phyloP scores from a whole-genome alignment of 2,329 filamentous ascomycete species.

The Paecilomyces niveus region DNA sequence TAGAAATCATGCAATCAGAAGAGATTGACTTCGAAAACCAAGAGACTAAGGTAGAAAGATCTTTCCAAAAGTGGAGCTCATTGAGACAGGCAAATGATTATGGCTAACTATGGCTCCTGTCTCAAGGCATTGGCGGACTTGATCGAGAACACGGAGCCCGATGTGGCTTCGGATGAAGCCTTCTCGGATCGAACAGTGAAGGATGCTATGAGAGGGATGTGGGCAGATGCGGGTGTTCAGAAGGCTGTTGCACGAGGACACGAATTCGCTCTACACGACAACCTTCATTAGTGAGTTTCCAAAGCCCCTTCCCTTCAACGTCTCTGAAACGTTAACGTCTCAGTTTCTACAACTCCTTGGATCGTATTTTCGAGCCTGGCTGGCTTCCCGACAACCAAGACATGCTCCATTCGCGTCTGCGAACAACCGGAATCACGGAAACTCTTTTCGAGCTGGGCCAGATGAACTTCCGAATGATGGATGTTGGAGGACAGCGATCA shows the following conservation, averaged over 20 bases:
- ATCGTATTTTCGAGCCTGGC: constrained; percentile 65
- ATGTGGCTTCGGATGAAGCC: constrained; percentile 73
- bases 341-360: constrained; percentile 77
- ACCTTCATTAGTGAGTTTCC: constrained; percentile 76
- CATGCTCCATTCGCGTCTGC: constrained; percentile 78
- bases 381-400: constrained; percentile 93
- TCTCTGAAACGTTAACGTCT: neutral
- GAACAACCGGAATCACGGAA: constrained; percentile 93
- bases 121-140: constrained; percentile 67
- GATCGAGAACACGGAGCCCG: constrained; percentile 65
- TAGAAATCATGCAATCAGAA: constrained; percentile 85
- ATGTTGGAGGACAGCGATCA: constrained; percentile 84
- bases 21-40: constrained; percentile 70
- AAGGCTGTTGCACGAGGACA: constrained; percentile 88
- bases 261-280: constrained; percentile 94
- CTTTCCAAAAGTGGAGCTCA: neutral
- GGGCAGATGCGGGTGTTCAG: constrained; percentile 77
- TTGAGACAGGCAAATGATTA: neutral
- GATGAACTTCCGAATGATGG: constrained; percentile 94
- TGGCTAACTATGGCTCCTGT: constrained; percentile 7
- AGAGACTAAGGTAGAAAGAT: constrained; percentile 63
- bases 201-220: constrained; percentile 73
- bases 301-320: neutral
- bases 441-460: constrained; percentile 88
- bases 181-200: constrained; percentile 60